Percentiles rank a stretch among this genome's conserved stretches.
Evolutionary conservation across 2,329 filamentous ascomycete species (phyloP).

Genomic region (Podosphaera xanthii): DNA sequence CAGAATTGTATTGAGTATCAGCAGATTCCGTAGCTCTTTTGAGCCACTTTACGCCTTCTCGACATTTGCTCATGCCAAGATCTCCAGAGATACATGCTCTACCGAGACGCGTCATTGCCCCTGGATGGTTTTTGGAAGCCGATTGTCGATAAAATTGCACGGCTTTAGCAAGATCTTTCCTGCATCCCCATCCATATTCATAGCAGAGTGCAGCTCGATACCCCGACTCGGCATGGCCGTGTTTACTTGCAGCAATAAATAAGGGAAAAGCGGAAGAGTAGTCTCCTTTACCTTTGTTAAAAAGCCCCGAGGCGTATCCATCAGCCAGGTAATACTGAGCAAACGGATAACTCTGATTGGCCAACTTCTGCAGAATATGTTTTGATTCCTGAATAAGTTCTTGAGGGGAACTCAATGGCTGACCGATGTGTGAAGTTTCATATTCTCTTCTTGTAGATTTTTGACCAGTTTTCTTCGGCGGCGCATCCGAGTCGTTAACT

Average conservation of each 20-base stretch:
- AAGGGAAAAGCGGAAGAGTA: slow-evolving; percentile 79
- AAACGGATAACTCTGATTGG: slow-evolving; percentile 80
- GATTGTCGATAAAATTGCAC: slow-evolving; percentile 81
- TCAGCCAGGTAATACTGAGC: slow-evolving; percentile 95
- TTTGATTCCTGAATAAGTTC: slow-evolving; percentile 71
- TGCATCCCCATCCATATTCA: slow-evolving; percentile 93
- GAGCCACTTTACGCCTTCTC: slow-evolving; percentile 88
- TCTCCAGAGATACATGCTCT: slow-evolving; percentile 79
- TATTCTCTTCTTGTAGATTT: slow-evolving; percentile 24
- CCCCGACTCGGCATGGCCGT: slow-evolving; percentile 87
- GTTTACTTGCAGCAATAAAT: slow-evolving; percentile 83
- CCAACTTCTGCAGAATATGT: slow-evolving; percentile 64
- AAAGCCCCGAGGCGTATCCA: slow-evolving; percentile 80
- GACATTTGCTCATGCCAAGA: slow-evolving; percentile 63
- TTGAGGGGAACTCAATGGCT: slow-evolving; percentile 28
- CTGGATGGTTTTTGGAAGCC: slow-evolving; percentile 83
- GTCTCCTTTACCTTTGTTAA: slow-evolving; percentile 85
- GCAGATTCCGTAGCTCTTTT: slow-evolving; percentile 81
- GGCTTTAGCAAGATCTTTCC: slow-evolving; percentile 73
- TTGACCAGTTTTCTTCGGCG: slow-evolving; percentile 17
- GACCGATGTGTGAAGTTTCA: slow-evolving; percentile 24
- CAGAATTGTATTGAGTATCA: slow-evolving; percentile 76
- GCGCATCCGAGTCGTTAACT: slow-evolving; percentile 21
- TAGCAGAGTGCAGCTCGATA: slow-evolving; percentile 89
- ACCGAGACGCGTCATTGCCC: slow-evolving; percentile 78